Evolutionary conservation across 2,329 filamentous ascomycete species (phyloP).

Genomic region (Zymoseptoria passerinii): DNA sequence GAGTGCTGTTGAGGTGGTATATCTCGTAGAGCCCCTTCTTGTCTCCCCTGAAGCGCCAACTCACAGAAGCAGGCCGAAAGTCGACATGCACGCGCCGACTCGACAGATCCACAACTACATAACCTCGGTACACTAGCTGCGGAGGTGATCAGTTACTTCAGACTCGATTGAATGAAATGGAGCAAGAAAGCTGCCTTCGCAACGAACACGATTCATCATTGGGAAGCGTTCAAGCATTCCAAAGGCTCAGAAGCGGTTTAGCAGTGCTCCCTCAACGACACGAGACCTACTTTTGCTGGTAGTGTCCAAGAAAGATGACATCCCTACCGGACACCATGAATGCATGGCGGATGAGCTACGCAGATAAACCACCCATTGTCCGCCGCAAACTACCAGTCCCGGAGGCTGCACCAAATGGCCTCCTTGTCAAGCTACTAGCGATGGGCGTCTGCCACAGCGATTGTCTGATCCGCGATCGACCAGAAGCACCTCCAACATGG

Average conservation of each 20-base stretch:
- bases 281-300: too few species aligned
- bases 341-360: slow-evolving; percentile 5
- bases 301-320: background rate
- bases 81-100: background rate
- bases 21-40: too few species aligned
- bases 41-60: background rate
- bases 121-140: background rate
- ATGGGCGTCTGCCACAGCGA: slow-evolving; percentile 32
- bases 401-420: slow-evolving; percentile 16
- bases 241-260: background rate
- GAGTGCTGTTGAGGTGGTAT: background rate
- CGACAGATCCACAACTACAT: background rate
- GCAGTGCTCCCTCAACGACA: background rate
- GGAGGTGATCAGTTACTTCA: background rate
- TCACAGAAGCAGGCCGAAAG: background rate
- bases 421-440: slow-evolving; percentile 30
- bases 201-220: background rate
- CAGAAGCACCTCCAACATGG: slow-evolving; percentile 9
- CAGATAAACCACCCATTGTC: slow-evolving; percentile 22
- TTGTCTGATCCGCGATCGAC: slow-evolving; percentile 24
- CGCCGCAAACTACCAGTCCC: slow-evolving; percentile 28
- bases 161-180: background rate
- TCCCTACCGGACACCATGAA: slow-evolving; percentile 2
- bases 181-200: background rate
- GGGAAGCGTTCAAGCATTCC: background rate